These are phyloP conservation scores for Russula brevipes DNA, from an alignment of 768 basidiomycete genomes.

Conservation along the genomic window DNA sequence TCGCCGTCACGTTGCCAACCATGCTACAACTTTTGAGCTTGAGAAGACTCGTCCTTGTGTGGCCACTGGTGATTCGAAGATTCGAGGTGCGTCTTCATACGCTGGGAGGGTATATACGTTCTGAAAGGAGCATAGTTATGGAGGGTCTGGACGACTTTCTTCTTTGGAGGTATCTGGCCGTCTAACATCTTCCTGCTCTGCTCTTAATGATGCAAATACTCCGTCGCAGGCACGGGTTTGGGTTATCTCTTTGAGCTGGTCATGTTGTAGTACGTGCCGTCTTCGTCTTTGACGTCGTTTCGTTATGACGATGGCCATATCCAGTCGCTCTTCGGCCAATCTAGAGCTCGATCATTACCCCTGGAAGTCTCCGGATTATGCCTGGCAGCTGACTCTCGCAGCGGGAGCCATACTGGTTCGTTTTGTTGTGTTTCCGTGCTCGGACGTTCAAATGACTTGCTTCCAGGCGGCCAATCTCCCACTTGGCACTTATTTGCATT, in stretches of 20 bases:
- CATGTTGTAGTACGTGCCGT: slow-evolving; percentile 60
- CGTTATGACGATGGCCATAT: slow-evolving; percentile 3
- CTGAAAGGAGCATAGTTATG: slow-evolving; percentile 48
- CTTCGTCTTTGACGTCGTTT: neutral
- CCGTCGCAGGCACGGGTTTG: slow-evolving; percentile 43
- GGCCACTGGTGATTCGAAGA: slow-evolving; percentile 38
- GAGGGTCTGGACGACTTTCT: slow-evolving; percentile 70
- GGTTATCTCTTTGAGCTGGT: slow-evolving; percentile 59
- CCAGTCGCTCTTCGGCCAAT: slow-evolving; percentile 58
- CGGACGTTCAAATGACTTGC: neutral
- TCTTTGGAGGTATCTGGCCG: slow-evolving; percentile 49
- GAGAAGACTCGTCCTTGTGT: slow-evolving; percentile 53
- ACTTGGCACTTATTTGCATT: slow-evolving; percentile 49
- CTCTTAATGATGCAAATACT: neutral
- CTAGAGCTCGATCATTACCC: slow-evolving; percentile 59
- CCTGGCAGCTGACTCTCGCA: slow-evolving; percentile 64
- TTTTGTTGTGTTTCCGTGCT: neutral
- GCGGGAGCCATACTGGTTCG: slow-evolving; percentile 52
- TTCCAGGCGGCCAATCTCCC: slow-evolving; percentile 54
- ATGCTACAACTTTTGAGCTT: slow-evolving; percentile 49
- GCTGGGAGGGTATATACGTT: neutral
- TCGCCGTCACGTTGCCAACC: slow-evolving; percentile 55
- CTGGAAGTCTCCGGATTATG: slow-evolving; percentile 64
- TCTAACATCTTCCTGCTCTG: neutral
- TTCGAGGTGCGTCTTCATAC: slow-evolving; percentile 46